Percentiles rank a stretch among this genome's conserved stretches.
phyloP scores from a whole-genome alignment of 352 stramenopile genomes.

The Phytophthora quininea region DNA sequence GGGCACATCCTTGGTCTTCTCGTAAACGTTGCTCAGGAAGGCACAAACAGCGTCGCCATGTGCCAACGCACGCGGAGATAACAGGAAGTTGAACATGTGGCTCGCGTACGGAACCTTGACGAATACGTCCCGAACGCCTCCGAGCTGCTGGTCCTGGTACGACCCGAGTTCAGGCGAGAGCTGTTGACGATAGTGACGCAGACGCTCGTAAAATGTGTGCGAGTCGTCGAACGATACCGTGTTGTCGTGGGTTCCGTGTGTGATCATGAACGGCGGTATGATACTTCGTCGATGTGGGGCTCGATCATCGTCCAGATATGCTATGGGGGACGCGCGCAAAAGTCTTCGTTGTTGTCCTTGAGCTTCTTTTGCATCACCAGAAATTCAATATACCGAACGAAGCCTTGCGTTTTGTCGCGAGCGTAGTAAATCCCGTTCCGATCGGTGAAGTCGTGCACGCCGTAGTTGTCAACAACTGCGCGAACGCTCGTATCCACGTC shows the following conservation, averaged over 20 bases:
- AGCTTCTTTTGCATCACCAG: constrained; percentile 70
- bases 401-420: constrained; percentile 44
- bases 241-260: constrained; percentile 65
- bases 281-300: constrained; percentile 19
- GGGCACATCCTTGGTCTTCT: constrained; percentile 46
- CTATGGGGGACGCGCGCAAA: constrained; percentile 58
- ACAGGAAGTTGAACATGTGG: constrained; percentile 71
- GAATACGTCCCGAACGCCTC: constrained; percentile 58
- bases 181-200: constrained; percentile 43
- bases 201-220: constrained; percentile 58
- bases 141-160: constrained; percentile 31
- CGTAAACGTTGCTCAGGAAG: constrained; percentile 62
- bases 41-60: constrained; percentile 58
- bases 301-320: constrained; percentile 43
- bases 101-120: constrained; percentile 54
- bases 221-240: constrained; percentile 64
- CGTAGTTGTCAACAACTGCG: constrained; percentile 62
- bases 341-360: constrained; percentile 49
- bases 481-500: constrained; percentile 66
- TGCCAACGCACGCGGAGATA: constrained; percentile 59
- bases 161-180: constrained; percentile 25
- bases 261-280: constrained; percentile 67
- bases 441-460: constrained; percentile 66
- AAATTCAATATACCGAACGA: constrained; percentile 58
- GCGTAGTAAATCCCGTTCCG: constrained; percentile 59